A percentile compares a stretch with the other conserved stretches of the same genome.
Evolutionary conservation across 495 filamentous ascomycete genomes (phyloP).

Genomic region (Parathielavia appendiculata): DNA sequence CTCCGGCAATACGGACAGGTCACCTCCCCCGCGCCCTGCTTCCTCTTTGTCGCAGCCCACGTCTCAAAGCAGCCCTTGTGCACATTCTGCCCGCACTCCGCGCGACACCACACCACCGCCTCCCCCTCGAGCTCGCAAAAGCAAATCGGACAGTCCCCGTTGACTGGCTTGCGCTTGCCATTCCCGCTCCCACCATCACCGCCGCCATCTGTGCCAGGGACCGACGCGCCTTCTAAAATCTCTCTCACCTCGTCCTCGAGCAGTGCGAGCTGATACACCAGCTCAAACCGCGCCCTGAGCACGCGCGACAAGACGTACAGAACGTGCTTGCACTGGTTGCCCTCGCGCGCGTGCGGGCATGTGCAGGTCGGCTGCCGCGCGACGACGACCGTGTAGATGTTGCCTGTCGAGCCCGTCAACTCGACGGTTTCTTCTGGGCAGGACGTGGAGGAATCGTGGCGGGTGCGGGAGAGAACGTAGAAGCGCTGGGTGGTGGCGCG

Average conservation of each 20-base stretch:
- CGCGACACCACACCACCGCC: conserved; percentile 63
- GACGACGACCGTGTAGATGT: conserved; percentile 59
- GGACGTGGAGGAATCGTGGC: conserved; percentile 18
- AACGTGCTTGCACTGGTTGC: conserved; percentile 67
- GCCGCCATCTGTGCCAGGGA: neutral
- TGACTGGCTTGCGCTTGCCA: conserved; percentile 45
- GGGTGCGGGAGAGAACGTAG: conserved; percentile 38
- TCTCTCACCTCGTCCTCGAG: conserved; percentile 58
- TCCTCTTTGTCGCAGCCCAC: conserved; percentile 57
- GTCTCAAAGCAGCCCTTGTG: conserved; percentile 67
- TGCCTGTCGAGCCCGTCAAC: conserved; percentile 69
- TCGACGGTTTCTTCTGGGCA: conserved; percentile 50
- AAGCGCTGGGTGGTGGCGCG: conserved; percentile 42
- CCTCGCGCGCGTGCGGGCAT: conserved; percentile 58
- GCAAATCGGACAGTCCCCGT: conserved; percentile 79
- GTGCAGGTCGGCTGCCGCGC: conserved; percentile 56
- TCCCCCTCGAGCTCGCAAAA: conserved; percentile 63
- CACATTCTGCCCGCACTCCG: conserved; percentile 72
- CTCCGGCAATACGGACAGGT: conserved; percentile 61
- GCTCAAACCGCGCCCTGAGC: conserved; percentile 56
- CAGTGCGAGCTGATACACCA: conserved; percentile 72
- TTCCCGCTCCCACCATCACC: conserved; percentile 17
- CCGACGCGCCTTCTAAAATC: conserved; percentile 54
- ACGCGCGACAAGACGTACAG: conserved; percentile 57
- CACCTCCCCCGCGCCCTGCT: conserved; percentile 37